Percentiles rank a stretch among this genome's conserved stretches.
phyloP scores from a whole-genome alignment of 192 early-diverging fungal species.

The Podila minutissima region DNA sequence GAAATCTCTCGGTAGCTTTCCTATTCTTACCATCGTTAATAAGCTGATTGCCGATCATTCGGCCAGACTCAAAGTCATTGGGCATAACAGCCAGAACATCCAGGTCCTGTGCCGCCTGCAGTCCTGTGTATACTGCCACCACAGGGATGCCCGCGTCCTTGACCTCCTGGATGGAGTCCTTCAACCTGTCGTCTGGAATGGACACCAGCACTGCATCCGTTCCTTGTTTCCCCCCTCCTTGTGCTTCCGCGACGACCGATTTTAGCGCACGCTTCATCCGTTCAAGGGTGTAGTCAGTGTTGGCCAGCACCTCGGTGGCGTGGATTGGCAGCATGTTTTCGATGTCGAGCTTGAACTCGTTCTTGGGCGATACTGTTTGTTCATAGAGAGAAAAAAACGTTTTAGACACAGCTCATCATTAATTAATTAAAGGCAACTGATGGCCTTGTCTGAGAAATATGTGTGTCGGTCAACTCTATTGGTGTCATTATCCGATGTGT shows the following conservation, averaged over 20 bases:
- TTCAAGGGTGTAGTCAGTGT: constrained; percentile 8
- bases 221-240: background rate
- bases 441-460: background rate
- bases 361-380: background rate
- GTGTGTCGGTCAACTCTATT: too few relatives aligned
- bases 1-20: too few relatives aligned
- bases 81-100: constrained; percentile 41
- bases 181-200: constrained; percentile 34
- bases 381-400: background rate
- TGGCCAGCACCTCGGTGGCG: background rate
- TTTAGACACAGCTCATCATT: background rate
- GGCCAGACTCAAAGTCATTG: constrained; percentile 31
- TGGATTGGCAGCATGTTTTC: background rate
- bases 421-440: background rate
- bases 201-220: constrained; percentile 34
- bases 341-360: background rate
- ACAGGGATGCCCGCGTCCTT: constrained; percentile 26
- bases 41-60: constrained; percentile 31
- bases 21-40: constrained; percentile 5
- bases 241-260: background rate
- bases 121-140: constrained; percentile 30
- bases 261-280: constrained; percentile 22
- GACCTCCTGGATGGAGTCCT: constrained; percentile 16
- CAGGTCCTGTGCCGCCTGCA: constrained; percentile 27
- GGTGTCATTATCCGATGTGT: background rate